Conservation (phyloP, 805 yeast species). For the Crinitomyces ghanaensis region DNA sequence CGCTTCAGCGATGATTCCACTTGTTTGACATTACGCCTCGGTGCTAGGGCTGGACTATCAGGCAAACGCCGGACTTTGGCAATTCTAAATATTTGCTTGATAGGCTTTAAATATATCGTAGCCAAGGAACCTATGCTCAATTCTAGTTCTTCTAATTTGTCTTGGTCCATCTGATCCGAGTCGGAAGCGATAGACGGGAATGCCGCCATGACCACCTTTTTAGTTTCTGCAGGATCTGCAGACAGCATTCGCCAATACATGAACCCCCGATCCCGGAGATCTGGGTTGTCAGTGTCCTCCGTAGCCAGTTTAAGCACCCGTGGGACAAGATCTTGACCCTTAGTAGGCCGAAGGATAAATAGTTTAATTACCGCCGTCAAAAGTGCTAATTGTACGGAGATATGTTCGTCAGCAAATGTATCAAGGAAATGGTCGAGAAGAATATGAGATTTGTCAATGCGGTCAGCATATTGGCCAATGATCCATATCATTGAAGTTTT, state of each 20-base stretch:
- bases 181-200: slow-evolving; percentile 56
- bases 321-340: slow-evolving; percentile 47
- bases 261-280: slow-evolving; percentile 72
- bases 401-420: slow-evolving; percentile 48
- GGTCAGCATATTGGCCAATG: slow-evolving; percentile 54
- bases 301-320: slow-evolving; percentile 55
- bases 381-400: slow-evolving; percentile 62
- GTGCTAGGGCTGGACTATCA: slow-evolving; percentile 38
- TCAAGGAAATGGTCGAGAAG: slow-evolving; percentile 33
- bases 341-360: slow-evolving; percentile 45
- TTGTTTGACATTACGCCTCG: no score
- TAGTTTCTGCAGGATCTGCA: slow-evolving; percentile 33
- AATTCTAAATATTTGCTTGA: slow-evolving; percentile 63
- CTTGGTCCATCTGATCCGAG: slow-evolving; percentile 58
- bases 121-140: slow-evolving; percentile 73
- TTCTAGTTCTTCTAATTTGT: slow-evolving; percentile 68
- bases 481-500: slow-evolving; percentile 76
- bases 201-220: slow-evolving; percentile 45
- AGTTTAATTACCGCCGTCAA: slow-evolving; percentile 66
- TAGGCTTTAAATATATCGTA: slow-evolving; percentile 74
- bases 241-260: slow-evolving; percentile 79
- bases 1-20: no score
- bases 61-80: slow-evolving; percentile 42
- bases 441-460: slow-evolving; percentile 33
- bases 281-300: slow-evolving; percentile 70